Percentiles rank a stretch among this genome's conserved stretches.
phyloP scores from a whole-genome alignment of 257 asterid genomes.

The Cruciata laevipes region DNA sequence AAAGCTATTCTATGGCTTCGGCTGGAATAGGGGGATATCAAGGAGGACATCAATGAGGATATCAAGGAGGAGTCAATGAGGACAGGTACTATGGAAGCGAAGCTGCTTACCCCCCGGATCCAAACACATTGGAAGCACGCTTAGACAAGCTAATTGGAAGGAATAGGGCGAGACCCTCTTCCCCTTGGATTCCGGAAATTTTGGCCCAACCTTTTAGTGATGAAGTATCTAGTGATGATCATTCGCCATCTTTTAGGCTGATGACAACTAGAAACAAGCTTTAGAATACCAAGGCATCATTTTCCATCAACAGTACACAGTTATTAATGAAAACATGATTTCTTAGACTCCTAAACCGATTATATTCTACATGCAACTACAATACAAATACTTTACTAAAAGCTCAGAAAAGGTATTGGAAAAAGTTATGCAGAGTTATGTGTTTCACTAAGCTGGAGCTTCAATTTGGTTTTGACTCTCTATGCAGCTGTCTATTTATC shows the following conservation, averaged over 20 bases:
- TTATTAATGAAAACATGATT: not conserved
- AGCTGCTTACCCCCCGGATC: too few relatives aligned
- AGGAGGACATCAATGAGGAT: too few relatives aligned
- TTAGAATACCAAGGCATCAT: not conserved
- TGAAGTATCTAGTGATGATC: not conserved
- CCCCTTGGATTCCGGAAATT: too few relatives aligned
- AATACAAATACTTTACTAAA: not conserved
- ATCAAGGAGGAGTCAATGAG: too few relatives aligned
- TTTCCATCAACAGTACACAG: not conserved
- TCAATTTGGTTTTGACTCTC: constrained; percentile 90
- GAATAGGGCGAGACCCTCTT: too few relatives aligned
- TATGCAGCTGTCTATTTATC: constrained; percentile 64
- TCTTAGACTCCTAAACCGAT: not conserved
- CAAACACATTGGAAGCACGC: too few relatives aligned
- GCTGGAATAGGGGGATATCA: too few relatives aligned
- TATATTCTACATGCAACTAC: not conserved
- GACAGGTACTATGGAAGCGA: too few relatives aligned
- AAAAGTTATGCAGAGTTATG: constrained; percentile 34
- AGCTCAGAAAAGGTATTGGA: not conserved
- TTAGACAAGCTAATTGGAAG: too few relatives aligned
- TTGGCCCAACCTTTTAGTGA: too few relatives aligned
- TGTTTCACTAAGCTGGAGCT: constrained; percentile 79
- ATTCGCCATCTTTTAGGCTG: not conserved
- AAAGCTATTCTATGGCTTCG: too few relatives aligned
- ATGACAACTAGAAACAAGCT: not conserved